A percentile compares a stretch with the other conserved stretches of the same genome.
These are phyloP conservation scores for Exophiala alcalophila DNA, from an alignment of 2,329 filamentous ascomycete species.

Conservation along the genomic window DNA sequence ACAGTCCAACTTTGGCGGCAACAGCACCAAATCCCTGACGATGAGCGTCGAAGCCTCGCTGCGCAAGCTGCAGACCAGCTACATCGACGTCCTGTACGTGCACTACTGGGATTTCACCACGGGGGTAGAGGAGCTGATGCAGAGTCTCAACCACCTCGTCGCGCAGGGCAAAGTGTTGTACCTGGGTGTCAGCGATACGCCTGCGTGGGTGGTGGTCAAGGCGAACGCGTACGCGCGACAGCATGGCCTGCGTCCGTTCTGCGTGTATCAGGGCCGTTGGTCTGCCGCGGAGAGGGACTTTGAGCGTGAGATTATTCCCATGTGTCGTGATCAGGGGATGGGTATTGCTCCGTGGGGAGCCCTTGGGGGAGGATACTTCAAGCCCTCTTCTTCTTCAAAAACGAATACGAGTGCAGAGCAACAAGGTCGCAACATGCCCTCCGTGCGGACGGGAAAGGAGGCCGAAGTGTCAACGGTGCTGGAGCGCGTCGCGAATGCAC, in stretches of 20 bases:
- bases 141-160: conserved; percentile 62
- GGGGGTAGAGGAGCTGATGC: conserved; percentile 65
- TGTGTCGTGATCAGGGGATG: conserved; percentile 63
- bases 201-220: conserved; percentile 59
- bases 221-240: conserved; percentile 60
- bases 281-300: conserved; percentile 61
- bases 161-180: conserved; percentile 62
- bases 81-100: conserved; percentile 39
- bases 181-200: conserved; percentile 65
- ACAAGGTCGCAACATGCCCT: conserved; percentile 28
- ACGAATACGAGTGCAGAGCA: not conserved
- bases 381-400: conserved; percentile 26
- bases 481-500: conserved; percentile 25
- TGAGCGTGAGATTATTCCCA: conserved; percentile 67
- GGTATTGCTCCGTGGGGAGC: conserved; percentile 56
- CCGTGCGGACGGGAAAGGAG: conserved; percentile 19
- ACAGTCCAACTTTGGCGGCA: conserved; percentile 45
- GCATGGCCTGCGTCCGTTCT: conserved; percentile 68
- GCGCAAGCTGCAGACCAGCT: conserved; percentile 36
- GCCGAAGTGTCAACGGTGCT: conserved; percentile 23
- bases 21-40: conserved; percentile 36
- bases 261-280: conserved; percentile 67
- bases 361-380: conserved; percentile 53
- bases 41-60: conserved; percentile 35
- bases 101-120: conserved; percentile 63